Evolutionary conservation across 441 rosid species (phyloP), one percentile per base, ranked within the genome.

Genomic region (Flueggea neowawraea): DNA sequence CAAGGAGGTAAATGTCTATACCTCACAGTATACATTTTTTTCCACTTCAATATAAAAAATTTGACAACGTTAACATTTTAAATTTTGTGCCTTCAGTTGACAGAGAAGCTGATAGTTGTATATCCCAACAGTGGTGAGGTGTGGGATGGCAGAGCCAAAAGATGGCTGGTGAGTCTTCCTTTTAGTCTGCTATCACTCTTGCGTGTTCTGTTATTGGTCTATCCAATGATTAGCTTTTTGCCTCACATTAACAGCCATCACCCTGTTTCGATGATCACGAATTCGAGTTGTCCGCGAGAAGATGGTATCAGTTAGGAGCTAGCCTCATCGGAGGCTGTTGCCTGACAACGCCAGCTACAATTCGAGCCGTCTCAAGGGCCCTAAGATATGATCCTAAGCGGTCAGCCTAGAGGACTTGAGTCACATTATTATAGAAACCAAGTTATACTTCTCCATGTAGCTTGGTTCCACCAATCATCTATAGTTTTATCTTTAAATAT

Each of bases 41-140:
- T 10, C 9, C 14, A 47, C 50, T 2, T 12, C 14, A 4, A 2
- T 10, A 10, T 47, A 10, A 47, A 14, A 10, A 10, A 47, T 47
- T 47, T 12, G 50, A 14, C 50, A 47, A 47, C 50, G 7, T 36
- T 36, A 36, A 36, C 41, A 36, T 36, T 2, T 11, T 1, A 58
- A 64, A 31, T 16, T 55, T 10, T 55, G n/a, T 12, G 14, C 43
- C 17, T 74, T 44, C 90, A 92, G 98, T 75, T 82, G 63, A 92
- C 91, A 4, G 72, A 67, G 32, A 92, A 89, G 67, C 74, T 89
- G 9, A 79, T 92, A 22, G 84, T 76, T 49, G 90, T 89, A 53
- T 92, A 92, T 75, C 96, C 98, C 0, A 92, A 92, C 54, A 92
- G 98, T 3, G 98, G 98, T 6, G 96, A 88, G 74, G 83, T 84